These are phyloP conservation scores for Crithidia expoeki DNA, from an alignment of 208 protist species.

Conservation along the genomic window DNA sequence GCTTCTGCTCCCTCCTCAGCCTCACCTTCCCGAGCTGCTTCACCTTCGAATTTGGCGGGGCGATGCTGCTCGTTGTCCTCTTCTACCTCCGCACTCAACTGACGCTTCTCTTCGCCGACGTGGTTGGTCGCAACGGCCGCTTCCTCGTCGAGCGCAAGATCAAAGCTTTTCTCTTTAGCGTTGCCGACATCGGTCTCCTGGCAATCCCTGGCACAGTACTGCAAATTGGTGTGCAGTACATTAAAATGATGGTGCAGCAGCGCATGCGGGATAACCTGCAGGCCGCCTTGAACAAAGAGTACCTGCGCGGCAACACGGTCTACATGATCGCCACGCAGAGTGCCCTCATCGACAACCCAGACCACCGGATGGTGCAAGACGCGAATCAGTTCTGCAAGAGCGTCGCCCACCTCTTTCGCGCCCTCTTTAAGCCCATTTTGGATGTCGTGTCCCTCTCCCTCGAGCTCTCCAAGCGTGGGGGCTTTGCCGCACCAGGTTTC, in stretches of 20 bases:
- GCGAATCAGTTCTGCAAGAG: slow-evolving; percentile 78
- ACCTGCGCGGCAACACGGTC: slow-evolving; percentile 60
- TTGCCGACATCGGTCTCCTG: slow-evolving; percentile 69
- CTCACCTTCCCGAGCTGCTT: slow-evolving; percentile 65
- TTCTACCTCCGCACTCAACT: slow-evolving; percentile 55
- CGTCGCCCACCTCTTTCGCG: slow-evolving; percentile 68
- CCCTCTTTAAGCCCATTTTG: slow-evolving; percentile 78
- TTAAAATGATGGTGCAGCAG: slow-evolving; percentile 68
- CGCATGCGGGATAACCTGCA: slow-evolving; percentile 74
- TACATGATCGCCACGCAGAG: slow-evolving; percentile 60
- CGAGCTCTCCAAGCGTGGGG: slow-evolving; percentile 57
- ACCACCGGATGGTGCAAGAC: slow-evolving; percentile 80
- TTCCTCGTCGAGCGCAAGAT: slow-evolving; percentile 65
- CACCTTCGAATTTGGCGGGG: slow-evolving; percentile 53
- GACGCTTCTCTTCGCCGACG: slow-evolving; percentile 62
- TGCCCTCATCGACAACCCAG: slow-evolving; percentile 70
- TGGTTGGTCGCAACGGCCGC: slow-evolving; percentile 56
- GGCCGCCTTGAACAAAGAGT: slow-evolving; percentile 62
- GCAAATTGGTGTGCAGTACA: slow-evolving; percentile 68
- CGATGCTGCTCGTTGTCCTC: slow-evolving; percentile 47
- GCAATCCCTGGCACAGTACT: slow-evolving; percentile 72
- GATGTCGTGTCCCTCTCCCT: slow-evolving; percentile 81
- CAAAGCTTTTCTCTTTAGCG: slow-evolving; percentile 64
- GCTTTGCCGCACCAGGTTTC: slow-evolving; percentile 54
- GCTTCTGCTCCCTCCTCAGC: slow-evolving; percentile 58